Conservation (phyloP, 1,139 yeast genomes). For the Fermentozyma sake region DNA sequence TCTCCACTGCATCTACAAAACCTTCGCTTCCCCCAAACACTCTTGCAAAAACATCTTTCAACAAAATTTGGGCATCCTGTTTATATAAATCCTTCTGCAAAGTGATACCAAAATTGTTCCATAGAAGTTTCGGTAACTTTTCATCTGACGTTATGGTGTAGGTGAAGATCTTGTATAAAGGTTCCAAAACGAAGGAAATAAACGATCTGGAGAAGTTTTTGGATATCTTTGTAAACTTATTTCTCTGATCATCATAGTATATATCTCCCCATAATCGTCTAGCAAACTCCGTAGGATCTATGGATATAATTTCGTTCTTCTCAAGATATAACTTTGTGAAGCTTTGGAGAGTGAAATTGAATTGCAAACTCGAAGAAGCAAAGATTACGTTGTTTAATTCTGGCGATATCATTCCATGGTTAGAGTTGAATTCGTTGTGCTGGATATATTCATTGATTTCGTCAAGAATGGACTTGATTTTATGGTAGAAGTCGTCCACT, state of each 20-base stretch:
- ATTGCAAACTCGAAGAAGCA: conserved; percentile 59
- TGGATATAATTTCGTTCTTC: conserved; percentile 16
- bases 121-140: conserved; percentile 33
- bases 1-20: conserved; percentile 48
- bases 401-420: conserved; percentile 53
- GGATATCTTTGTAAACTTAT: conserved; percentile 41
- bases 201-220: conserved; percentile 48
- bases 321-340: conserved; percentile 55
- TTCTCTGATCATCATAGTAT: conserved; percentile 41
- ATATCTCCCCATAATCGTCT: conserved; percentile 75
- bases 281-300: conserved; percentile 44
- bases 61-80: conserved; percentile 54
- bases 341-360: conserved; percentile 62
- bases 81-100: conserved; percentile 36
- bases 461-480: conserved; percentile 58
- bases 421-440: conserved; percentile 19
- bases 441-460: conserved; percentile 54
- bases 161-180: conserved; percentile 73
- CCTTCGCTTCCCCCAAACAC: conserved; percentile 55
- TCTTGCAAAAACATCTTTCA: conserved; percentile 49
- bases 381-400: conserved; percentile 63
- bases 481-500: conserved; percentile 67
- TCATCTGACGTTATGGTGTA: conserved; percentile 55
- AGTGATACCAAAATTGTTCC: conserved; percentile 41
- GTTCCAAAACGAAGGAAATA: conserved; percentile 65